phyloP scores from a whole-genome alignment of 2,329 filamentous ascomycete genomes.

The Amphichorda felina region DNA sequence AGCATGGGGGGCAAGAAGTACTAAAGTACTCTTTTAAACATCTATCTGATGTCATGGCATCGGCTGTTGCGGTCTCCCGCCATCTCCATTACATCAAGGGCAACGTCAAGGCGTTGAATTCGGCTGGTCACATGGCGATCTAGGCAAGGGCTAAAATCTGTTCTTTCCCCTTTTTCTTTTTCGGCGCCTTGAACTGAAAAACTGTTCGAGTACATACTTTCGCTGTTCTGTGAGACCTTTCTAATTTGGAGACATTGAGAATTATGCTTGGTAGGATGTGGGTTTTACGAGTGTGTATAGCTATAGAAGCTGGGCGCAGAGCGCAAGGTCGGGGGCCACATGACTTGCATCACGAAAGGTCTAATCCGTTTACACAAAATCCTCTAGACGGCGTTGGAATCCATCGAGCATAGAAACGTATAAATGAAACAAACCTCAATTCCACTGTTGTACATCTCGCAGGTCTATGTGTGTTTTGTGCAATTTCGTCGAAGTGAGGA shows the following conservation, averaged over 20 bases:
- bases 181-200: background rate
- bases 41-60: background rate
- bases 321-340: conserved; percentile 19
- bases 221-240: conserved; percentile 11
- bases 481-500: too few relatives aligned
- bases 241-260: conserved; percentile 16
- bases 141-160: conserved; percentile 9
- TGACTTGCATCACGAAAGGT: conserved; percentile 23
- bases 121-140: conserved; percentile 18
- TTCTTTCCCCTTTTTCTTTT: background rate
- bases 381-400: conserved; percentile 22
- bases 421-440: conserved; percentile 16
- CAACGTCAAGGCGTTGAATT: conserved; percentile 11
- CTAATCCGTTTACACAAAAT: conserved; percentile 18
- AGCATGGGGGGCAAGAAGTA: conserved; percentile 12
- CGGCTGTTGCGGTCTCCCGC: background rate
- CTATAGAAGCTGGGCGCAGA: conserved; percentile 24
- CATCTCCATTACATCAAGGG: background rate
- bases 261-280: conserved; percentile 15
- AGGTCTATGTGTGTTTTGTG: background rate
- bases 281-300: conserved; percentile 17
- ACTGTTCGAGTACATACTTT: conserved; percentile 13
- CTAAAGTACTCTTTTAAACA: background rate
- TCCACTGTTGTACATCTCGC: background rate
- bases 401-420: conserved; percentile 23